Evolutionary conservation across 1,139 yeast genomes (phyloP).

Genomic region (Neolecta irregularis): DNA sequence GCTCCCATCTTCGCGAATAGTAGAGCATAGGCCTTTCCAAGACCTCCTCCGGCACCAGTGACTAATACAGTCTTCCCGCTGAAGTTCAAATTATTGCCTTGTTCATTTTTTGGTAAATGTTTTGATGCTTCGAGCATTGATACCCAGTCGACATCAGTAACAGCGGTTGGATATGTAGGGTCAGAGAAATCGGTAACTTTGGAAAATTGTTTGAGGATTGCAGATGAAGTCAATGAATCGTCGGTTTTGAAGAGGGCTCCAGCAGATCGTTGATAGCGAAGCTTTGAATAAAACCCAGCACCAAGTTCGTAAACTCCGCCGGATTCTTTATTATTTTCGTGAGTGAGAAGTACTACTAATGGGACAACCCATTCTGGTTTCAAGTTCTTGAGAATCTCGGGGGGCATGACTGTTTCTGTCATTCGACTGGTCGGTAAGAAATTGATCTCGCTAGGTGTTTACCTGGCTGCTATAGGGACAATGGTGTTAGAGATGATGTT

Average conservation of each 20-base stretch:
- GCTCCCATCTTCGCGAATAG: conserved; percentile 85
- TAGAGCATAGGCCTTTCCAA: conserved; percentile 81
- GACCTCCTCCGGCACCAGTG: conserved; percentile 93
- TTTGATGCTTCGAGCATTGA: conserved; percentile 23
- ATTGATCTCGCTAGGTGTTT: too few species aligned
- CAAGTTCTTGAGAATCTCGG: conserved; percentile 62
- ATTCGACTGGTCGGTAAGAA: too few species aligned
- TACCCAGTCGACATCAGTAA: conserved; percentile 27
- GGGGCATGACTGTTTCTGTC: conserved; percentile 85
- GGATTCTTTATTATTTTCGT: conserved; percentile 41
- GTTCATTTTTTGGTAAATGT: conserved; percentile 32
- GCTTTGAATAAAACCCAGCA: conserved; percentile 83
- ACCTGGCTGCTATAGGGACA: conserved; percentile 88
- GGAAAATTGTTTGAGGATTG: conserved; percentile 54
- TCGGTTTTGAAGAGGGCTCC: conserved; percentile 79
- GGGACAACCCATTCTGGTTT: conserved; percentile 87
- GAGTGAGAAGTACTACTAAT: conserved; percentile 64
- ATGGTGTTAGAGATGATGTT: conserved; percentile 74
- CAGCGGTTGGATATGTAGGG: conserved; percentile 48
- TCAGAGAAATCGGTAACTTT: conserved; percentile 50
- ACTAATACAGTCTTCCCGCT: conserved; percentile 76
- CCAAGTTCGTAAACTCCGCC: conserved; percentile 85
- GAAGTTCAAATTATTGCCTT: conserved; percentile 41
- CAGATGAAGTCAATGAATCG: conserved; percentile 64
- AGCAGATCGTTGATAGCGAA: conserved; percentile 87